phyloP scores from a whole-genome alignment of 169 alveolate species.

The Plasmodium vinckei region DNA sequence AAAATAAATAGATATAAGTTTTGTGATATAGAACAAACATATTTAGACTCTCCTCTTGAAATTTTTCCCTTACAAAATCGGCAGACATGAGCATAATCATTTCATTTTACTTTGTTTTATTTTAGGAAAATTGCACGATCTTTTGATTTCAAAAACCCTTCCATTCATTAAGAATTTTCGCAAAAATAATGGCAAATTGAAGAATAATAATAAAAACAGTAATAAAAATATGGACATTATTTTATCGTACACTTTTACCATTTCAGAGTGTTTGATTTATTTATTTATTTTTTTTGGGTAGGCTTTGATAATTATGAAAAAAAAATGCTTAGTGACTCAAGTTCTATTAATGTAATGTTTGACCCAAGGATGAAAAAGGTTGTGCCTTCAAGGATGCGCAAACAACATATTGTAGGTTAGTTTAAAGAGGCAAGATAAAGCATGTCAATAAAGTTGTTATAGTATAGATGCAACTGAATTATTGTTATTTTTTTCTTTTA shows the following conservation, averaged over 20 bases:
- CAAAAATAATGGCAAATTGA: too few relatives aligned
- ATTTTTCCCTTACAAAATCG: too few relatives aligned
- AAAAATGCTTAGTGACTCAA: slow-evolving; percentile 22
- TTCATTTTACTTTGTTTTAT: too few relatives aligned
- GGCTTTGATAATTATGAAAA: slow-evolving; percentile 37
- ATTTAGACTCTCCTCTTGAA: too few relatives aligned
- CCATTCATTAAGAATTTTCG: too few relatives aligned
- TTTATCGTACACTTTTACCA: neutral
- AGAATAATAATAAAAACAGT: neutral
- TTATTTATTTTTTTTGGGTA: neutral
- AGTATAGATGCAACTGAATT: too few relatives aligned
- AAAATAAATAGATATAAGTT: too few relatives aligned
- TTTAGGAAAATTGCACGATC: too few relatives aligned
- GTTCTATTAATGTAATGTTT: slow-evolving; percentile 43
- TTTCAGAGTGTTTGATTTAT: neutral
- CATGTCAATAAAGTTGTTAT: too few relatives aligned
- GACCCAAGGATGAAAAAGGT: slow-evolving; percentile 32
- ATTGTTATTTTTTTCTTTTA: neutral
- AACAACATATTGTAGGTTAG: slow-evolving; percentile 50
- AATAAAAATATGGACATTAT: neutral
- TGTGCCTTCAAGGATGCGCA: slow-evolving; percentile 36
- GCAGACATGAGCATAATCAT: too few relatives aligned
- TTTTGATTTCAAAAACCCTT: too few relatives aligned
- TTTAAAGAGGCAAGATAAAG: neutral
- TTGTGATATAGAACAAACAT: too few relatives aligned